phyloP scores from a whole-genome alignment of 2,329 filamentous ascomycete genomes.

The Nigrograna mackinnonii region DNA sequence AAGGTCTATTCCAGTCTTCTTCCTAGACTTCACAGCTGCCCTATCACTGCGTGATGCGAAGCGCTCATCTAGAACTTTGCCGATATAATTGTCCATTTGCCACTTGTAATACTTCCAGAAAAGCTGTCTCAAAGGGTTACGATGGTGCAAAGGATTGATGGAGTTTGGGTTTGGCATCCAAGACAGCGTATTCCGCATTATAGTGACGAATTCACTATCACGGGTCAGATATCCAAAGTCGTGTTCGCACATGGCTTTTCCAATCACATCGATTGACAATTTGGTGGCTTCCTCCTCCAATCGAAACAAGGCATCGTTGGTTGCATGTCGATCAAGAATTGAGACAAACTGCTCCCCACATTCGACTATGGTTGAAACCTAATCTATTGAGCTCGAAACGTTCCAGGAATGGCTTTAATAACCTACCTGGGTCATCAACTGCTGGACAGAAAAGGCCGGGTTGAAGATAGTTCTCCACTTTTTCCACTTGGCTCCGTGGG shows the following conservation, averaged over 20 bases:
- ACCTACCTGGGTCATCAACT: slow-evolving; percentile 42
- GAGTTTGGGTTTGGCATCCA: slow-evolving; percentile 39
- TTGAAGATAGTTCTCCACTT: slow-evolving; percentile 49
- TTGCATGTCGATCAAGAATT: slow-evolving; percentile 39
- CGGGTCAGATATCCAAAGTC: slow-evolving; percentile 40
- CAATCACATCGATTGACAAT: slow-evolving; percentile 48
- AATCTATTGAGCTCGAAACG: slow-evolving; percentile 20
- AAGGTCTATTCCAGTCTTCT: slow-evolving; percentile 44
- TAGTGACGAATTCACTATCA: slow-evolving; percentile 39
- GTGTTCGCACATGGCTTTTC: slow-evolving; percentile 42
- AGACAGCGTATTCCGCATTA: slow-evolving; percentile 37
- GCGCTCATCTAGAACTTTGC: slow-evolving; percentile 39
- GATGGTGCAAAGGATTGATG: slow-evolving; percentile 37
- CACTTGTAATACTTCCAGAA: slow-evolving; percentile 37
- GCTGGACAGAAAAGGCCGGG: slow-evolving; percentile 42
- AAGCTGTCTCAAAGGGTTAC: slow-evolving; percentile 40
- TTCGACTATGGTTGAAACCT: slow-evolving; percentile 42
- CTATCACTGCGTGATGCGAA: slow-evolving; percentile 32
- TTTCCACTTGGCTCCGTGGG: slow-evolving; percentile 46
- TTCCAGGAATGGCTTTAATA: too few species aligned
- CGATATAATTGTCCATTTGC: slow-evolving; percentile 43
- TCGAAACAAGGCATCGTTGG: slow-evolving; percentile 40
- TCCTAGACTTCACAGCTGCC: slow-evolving; percentile 21
- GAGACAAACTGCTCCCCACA: slow-evolving; percentile 33
- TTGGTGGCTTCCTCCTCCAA: slow-evolving; percentile 45